These are phyloP conservation scores for Dendrobium chrysotoxum DNA, from an alignment of 106 monocot genomes.

Conservation along the genomic window DNA sequence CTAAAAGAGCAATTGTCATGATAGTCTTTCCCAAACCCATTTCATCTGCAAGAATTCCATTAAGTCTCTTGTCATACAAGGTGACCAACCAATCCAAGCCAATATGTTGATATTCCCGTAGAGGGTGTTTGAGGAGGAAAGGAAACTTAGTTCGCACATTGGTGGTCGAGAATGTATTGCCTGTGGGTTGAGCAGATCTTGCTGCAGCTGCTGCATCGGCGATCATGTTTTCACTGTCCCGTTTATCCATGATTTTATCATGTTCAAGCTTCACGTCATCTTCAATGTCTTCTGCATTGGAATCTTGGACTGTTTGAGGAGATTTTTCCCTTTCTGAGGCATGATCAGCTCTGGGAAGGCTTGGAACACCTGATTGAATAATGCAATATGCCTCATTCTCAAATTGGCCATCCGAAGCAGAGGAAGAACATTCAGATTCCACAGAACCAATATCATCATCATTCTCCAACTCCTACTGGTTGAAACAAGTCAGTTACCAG, in stretches of 20 bases:
- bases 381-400: constrained; percentile 18
- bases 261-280: not conserved
- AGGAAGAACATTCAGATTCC: constrained; percentile 42
- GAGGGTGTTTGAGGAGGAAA: constrained; percentile 85
- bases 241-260: constrained; percentile 23
- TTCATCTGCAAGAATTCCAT: constrained; percentile 99
- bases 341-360: constrained; percentile 1
- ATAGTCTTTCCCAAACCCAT: constrained; percentile 99
- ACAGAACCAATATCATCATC: constrained; percentile 16
- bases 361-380: constrained; percentile 10
- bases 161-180: constrained; percentile 94
- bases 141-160: constrained; percentile 97
- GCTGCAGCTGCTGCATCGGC: constrained; percentile 97
- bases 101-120: constrained; percentile 98
- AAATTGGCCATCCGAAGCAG: constrained; percentile 32
- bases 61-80: constrained; percentile 95
- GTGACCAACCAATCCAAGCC: constrained; percentile 98
- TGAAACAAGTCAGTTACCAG: not conserved
- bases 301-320: not conserved
- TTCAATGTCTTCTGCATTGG: constrained; percentile 15
- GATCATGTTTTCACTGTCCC: constrained; percentile 71
- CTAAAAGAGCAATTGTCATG: constrained; percentile 97
- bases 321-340: constrained; percentile 10
- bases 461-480: constrained; percentile 44
- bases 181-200: constrained; percentile 99